phyloP scores from a whole-genome alignment of 2,329 filamentous ascomycete species.

The Pleomassaria siparia region DNA sequence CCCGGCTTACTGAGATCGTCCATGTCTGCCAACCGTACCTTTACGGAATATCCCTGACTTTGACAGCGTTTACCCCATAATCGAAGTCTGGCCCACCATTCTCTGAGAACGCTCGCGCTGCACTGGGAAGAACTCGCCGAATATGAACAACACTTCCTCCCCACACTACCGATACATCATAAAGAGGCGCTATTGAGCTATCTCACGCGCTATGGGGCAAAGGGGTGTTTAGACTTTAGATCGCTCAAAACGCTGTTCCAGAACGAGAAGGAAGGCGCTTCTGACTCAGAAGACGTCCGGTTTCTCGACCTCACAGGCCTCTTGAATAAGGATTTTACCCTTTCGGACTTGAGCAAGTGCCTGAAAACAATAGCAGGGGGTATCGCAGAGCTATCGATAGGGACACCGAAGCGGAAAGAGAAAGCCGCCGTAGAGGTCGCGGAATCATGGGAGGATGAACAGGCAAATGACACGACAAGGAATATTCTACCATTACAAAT shows the following conservation, averaged over 20 bases:
- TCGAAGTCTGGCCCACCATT: conserved; percentile 52
- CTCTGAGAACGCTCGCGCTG: conserved; percentile 56
- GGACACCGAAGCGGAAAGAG: conserved; percentile 12
- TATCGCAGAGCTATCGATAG: conserved; percentile 17
- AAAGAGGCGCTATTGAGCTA: conserved; percentile 60
- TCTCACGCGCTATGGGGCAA: conserved; percentile 52
- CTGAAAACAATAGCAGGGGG: conserved; percentile 25
- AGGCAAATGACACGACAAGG: conserved; percentile 19
- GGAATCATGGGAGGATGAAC: conserved; percentile 52
- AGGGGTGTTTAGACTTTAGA: conserved; percentile 43
- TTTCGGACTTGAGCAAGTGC: conserved; percentile 53
- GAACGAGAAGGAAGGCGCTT: conserved; percentile 33
- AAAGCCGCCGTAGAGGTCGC: conserved; percentile 23
- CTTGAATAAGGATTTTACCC: conserved; percentile 50
- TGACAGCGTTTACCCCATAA: conserved; percentile 32
- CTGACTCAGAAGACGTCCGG: conserved; percentile 48
- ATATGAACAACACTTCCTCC: conserved; percentile 59
- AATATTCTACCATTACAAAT: conserved; percentile 19
- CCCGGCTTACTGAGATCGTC: too few relatives aligned
- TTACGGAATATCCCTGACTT: conserved; percentile 29
- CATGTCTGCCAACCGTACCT: too few relatives aligned
- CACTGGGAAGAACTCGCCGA: conserved; percentile 60
- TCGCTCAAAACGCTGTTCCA: conserved; percentile 56
- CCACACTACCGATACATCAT: conserved; percentile 53
- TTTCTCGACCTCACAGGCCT: conserved; percentile 57